Evolutionary conservation across 768 basidiomycete genomes (phyloP), one percentile per base, ranked within the genome.

Genomic region (Clathrus columnatus): DNA sequence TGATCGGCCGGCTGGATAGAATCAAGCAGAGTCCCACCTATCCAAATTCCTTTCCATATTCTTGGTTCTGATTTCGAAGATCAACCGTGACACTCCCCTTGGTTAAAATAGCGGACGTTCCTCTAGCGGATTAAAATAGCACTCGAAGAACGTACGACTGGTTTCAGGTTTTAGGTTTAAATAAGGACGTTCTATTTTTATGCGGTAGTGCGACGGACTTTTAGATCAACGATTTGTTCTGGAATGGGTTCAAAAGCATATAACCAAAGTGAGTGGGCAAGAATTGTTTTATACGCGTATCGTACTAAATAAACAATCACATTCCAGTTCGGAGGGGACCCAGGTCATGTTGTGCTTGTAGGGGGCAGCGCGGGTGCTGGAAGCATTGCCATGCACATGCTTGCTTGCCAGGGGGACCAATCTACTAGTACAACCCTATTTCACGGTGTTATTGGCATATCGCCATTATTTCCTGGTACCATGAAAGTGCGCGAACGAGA

Each of bases 231-330:
- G 70, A 16, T 69, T 67, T 0, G 72, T 69, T 0, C 54, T 75
- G 21, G 68, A 72, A 55, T 75, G 74, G 74, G 64, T 74, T 1
- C 69, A 71, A 56, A 61, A 68, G 27, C 65, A 75, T 49, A 73
- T 76, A 11, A 18, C 41, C 5, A 47, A 64, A 18, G 72, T 73
- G 46, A 70, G 70, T 6, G 4, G 26, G 11, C 14, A 36, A 36
- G 14, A 36, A n/a, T 14, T n/a, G 2, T 36, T 8, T 36, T 8
- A n/a, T n/a, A n/a, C n/a, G n/a, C n/a, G n/a, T n/a, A 4, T 36
- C 36, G 11, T 5, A 3, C 36, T 2, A 8, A 3, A 36, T 36
- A 11, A 8, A 11, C 7, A 36, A 36, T 8, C 36, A 36, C 4
- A 36, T 8, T 14, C 36, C 7, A 60, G 59, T 59, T 59, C 27